Base-by-base conservation (phyloP, 495 filamentous ascomycete genomes). In the Trichoderma orchidacearum region DNA sequence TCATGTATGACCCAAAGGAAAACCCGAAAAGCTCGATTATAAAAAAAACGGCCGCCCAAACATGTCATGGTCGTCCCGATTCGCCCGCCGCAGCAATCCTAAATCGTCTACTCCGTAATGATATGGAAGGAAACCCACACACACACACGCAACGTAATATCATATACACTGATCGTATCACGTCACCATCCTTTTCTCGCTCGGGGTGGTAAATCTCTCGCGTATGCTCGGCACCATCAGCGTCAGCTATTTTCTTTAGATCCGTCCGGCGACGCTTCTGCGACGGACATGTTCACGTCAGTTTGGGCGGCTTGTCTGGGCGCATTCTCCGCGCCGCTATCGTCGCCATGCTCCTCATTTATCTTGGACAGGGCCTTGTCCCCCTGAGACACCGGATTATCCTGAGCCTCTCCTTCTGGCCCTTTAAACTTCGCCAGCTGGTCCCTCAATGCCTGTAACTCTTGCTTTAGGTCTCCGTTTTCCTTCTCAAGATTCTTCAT, bases 401-500 rank as follows among this genome's bases (percentile, higher is more conserved):
- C 45, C 12, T 23, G 13, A 27, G 30, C 30, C 7, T 3, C 15
- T 17, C 32, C 53, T 4, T 23, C 32, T 36, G 29, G 9, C 3
- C 53, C 30, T 28, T 62, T 58, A 45, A 53, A 34, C 56, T 62
- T 64, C 35, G 62, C 64, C 18, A 87, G 68, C 62, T 79, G 76
- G 56, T 73, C 73, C 63, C 90, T 86, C 5, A 84, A 83, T 30
- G 77, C 76, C 17, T 81, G 79, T 3, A 90, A 73, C 63, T 82
- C 75, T 53, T 70, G 74, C 55, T 85, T 83, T 15, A 85, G 83
- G 28, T 84, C 83, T 8, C 73, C 78, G 31, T 92, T 67, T 64
- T 90, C 85, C 66, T 78, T 75, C 70, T 95, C 81, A 59, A 98
- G 71, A 56, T 83, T 75, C 65, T 86, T 89, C 72, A 98, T 97